Conservation (phyloP, 2,329 filamentous ascomycete genomes). For the Cytospora paraplurivora region DNA sequence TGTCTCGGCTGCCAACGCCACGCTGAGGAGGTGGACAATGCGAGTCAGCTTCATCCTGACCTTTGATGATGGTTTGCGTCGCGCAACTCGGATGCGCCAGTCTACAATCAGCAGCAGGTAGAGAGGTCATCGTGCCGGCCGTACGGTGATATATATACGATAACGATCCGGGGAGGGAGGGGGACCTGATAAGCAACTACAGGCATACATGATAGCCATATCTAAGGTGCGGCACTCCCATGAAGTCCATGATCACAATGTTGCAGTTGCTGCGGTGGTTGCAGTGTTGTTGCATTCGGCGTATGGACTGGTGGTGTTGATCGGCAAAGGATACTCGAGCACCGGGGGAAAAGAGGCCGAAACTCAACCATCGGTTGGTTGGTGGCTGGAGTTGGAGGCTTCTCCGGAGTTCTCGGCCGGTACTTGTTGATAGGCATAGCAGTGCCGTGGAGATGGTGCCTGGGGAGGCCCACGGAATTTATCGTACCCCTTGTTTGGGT, state of each 20-base stretch:
- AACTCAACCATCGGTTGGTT: neutral
- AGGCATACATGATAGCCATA: neutral
- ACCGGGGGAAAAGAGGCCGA: neutral
- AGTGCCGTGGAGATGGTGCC: neutral
- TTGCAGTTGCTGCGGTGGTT: neutral
- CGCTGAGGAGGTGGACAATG: neutral
- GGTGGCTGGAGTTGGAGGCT: neutral
- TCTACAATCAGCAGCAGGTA: neutral
- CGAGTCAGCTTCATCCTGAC: constrained; percentile 1
- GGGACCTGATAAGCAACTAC: neutral
- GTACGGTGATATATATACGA: neutral
- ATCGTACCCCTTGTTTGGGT: neutral
- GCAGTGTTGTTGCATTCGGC: neutral
- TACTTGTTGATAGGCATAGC: neutral
- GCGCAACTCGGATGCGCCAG: neutral
- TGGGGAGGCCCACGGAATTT: neutral
- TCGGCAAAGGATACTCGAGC: neutral
- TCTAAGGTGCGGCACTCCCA: neutral
- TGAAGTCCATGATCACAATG: neutral
- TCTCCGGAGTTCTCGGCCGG: neutral
- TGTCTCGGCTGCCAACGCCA: neutral
- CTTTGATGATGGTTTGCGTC: neutral
- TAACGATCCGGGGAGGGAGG: neutral
- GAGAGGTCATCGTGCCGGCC: neutral
- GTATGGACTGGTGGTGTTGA: neutral